Evolutionary conservation across 352 stramenopile genomes (phyloP).

Genomic region (Globisporangium orthogonon): DNA sequence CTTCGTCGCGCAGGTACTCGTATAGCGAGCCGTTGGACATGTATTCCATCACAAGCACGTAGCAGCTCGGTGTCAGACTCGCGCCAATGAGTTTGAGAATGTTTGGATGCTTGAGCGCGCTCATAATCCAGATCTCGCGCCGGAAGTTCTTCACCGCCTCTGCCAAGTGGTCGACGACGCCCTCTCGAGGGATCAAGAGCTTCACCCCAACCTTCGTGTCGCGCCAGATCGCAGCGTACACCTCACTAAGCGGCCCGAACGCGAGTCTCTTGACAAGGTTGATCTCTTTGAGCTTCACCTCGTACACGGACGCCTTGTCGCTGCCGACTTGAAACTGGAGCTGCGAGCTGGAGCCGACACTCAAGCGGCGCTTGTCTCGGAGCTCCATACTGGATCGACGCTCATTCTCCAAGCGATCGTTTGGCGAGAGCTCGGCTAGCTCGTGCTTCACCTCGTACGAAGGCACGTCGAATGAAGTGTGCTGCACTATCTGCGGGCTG

Average conservation of each 20-base stretch:
- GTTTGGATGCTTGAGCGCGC: constrained; percentile 58
- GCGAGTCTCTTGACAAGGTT: constrained; percentile 68
- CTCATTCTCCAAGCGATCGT: constrained; percentile 56
- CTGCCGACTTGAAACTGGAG: constrained; percentile 66
- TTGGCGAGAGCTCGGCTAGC: constrained; percentile 43
- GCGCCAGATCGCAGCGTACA: constrained; percentile 72
- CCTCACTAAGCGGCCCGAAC: constrained; percentile 58
- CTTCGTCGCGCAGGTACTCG: constrained; percentile 67
- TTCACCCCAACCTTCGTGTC: constrained; percentile 76
- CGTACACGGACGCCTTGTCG: constrained; percentile 69
- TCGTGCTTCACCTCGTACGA: constrained; percentile 51
- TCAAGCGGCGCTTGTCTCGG: constrained; percentile 49
- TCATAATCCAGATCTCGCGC: constrained; percentile 81
- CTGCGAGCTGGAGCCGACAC: constrained; percentile 45
- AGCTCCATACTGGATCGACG: constrained; percentile 48
- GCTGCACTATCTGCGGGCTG: constrained; percentile 3
- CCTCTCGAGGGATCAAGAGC: constrained; percentile 65
- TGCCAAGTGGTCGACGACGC: constrained; percentile 58
- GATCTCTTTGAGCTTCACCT: constrained; percentile 75
- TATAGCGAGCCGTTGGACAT: constrained; percentile 83
- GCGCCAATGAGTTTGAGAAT: constrained; percentile 72
- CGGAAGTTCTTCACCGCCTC: constrained; percentile 76
- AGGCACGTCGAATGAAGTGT: constrained; percentile 46
- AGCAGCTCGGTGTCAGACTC: constrained; percentile 68
- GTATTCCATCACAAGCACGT: constrained; percentile 84